These are phyloP conservation scores for Clonostachys sp. DNA, from an alignment of 2,329 filamentous ascomycete genomes.

Conservation along the genomic window DNA sequence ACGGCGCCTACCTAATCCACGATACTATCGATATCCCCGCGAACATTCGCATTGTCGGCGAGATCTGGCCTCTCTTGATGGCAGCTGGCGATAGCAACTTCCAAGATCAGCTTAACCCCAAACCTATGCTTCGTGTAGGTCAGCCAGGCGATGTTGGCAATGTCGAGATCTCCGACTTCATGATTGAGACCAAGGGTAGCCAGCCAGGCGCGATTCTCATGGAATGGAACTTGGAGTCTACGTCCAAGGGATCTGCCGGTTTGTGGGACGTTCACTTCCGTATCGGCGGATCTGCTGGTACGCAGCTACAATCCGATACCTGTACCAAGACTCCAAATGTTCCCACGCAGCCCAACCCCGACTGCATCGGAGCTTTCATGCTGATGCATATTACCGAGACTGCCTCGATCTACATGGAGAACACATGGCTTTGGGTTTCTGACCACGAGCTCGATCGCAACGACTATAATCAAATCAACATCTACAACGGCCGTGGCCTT, in stretches of 20 bases:
- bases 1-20: slow-evolving; percentile 15
- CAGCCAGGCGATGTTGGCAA: slow-evolving; percentile 52
- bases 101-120: slow-evolving; percentile 54
- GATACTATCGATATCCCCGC: slow-evolving; percentile 43
- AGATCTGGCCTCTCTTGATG: slow-evolving; percentile 66
- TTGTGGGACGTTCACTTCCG: slow-evolving; percentile 22
- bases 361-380: slow-evolving; percentile 39
- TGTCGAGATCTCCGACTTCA: slow-evolving; percentile 68
- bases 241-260: slow-evolving; percentile 33
- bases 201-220: slow-evolving; percentile 65
- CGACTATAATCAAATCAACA: slow-evolving; percentile 8
- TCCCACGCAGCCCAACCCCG: slow-evolving; percentile 1
- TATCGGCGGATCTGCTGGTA: slow-evolving; percentile 31
- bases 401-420: slow-evolving; percentile 47
- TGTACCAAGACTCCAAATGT: slow-evolving; percentile 8
- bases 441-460: slow-evolving; percentile 45
- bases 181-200: slow-evolving; percentile 60
- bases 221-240: slow-evolving; percentile 65
- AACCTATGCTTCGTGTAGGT: slow-evolving; percentile 64
- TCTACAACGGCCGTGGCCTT: slow-evolving; percentile 39
- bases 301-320: slow-evolving; percentile 15
- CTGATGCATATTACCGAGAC: slow-evolving; percentile 40
- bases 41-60: slow-evolving; percentile 62
- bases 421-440: slow-evolving; percentile 37
- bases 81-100: slow-evolving; percentile 53